These are phyloP conservation scores for Yamadazyma atmosphaerica DNA, from an alignment of 1,139 yeast species.

Conservation along the genomic window DNA sequence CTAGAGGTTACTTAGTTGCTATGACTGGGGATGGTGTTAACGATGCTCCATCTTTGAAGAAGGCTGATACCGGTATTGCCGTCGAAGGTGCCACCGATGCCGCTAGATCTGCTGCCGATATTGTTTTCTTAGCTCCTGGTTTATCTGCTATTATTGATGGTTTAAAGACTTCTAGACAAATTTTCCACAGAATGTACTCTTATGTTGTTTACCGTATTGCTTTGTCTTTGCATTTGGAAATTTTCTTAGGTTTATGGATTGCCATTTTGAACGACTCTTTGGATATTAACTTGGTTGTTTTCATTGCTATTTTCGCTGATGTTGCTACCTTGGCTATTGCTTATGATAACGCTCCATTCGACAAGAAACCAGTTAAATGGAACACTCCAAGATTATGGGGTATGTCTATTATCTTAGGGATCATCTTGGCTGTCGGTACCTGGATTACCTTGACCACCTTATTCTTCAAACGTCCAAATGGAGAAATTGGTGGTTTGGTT, in stretches of 20 bases:
- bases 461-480: slow-evolving; percentile 66
- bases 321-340: slow-evolving; percentile 95
- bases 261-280: slow-evolving; percentile 84
- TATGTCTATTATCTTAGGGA: slow-evolving; percentile 85
- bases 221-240: slow-evolving; percentile 86
- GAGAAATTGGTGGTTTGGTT: slow-evolving; percentile 67
- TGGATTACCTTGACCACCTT: slow-evolving; percentile 91
- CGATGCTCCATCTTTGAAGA: slow-evolving; percentile 95
- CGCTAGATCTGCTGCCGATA: slow-evolving; percentile 95
- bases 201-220: slow-evolving; percentile 97
- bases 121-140: slow-evolving; percentile 96
- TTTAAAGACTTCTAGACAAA: slow-evolving; percentile 90
- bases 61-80: slow-evolving; percentile 97
- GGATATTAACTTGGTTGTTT: slow-evolving; percentile 84
- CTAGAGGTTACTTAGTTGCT: slow-evolving; percentile 94
- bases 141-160: slow-evolving; percentile 93
- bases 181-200: slow-evolving; percentile 98
- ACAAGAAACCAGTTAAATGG: slow-evolving; percentile 98
- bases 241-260: slow-evolving; percentile 92
- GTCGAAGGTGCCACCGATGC: slow-evolving; percentile 97
- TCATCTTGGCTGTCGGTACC: slow-evolving; percentile 81
- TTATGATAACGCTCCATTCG: slow-evolving; percentile 97
- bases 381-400: slow-evolving; percentile 97
- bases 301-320: slow-evolving; percentile 94
- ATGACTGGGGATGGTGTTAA: slow-evolving; percentile 99